A percentile compares a stretch with the other conserved stretches of the same genome.
Evolutionary conservation across 257 asterid genomes (phyloP).

Genomic region (Solanum clarkiae): DNA sequence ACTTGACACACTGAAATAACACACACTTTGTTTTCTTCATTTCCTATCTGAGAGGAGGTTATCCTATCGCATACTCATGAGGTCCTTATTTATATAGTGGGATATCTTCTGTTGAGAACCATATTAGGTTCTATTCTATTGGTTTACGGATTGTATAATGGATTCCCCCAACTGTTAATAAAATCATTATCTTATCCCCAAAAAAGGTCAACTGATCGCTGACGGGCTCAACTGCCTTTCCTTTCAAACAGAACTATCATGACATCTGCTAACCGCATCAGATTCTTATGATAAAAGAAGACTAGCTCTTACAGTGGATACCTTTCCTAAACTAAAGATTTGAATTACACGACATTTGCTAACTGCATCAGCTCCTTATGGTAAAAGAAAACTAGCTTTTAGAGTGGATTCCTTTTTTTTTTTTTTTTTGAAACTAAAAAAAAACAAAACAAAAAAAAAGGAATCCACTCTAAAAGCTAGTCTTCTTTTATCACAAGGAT

Average conservation of each 20-base stretch:
- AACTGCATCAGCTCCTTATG: not conserved
- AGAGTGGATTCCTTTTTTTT: not conserved
- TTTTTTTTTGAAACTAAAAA: no score
- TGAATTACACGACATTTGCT: not conserved
- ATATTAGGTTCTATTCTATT: not conserved
- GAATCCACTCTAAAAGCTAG: no score
- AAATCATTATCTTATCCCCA: not conserved
- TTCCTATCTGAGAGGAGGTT: not conserved
- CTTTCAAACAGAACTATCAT: not conserved
- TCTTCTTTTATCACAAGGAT: no score
- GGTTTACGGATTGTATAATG: not conserved
- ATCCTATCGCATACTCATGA: not conserved
- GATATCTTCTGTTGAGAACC: not conserved
- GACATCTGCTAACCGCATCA: not conserved
- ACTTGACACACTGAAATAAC: not conserved
- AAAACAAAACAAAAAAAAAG: no score
- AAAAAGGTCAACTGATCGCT: not conserved
- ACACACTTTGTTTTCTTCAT: not conserved
- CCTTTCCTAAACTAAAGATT: not conserved
- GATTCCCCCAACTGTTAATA: not conserved
- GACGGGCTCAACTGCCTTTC: not conserved
- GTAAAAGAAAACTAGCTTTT: not conserved
- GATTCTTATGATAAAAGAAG: not conserved
- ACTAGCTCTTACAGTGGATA: not conserved
- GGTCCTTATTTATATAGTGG: not conserved